phyloP scores from a whole-genome alignment of 225 moss, liverwort and hornwort species.

The Takakia lepidozioides region DNA sequence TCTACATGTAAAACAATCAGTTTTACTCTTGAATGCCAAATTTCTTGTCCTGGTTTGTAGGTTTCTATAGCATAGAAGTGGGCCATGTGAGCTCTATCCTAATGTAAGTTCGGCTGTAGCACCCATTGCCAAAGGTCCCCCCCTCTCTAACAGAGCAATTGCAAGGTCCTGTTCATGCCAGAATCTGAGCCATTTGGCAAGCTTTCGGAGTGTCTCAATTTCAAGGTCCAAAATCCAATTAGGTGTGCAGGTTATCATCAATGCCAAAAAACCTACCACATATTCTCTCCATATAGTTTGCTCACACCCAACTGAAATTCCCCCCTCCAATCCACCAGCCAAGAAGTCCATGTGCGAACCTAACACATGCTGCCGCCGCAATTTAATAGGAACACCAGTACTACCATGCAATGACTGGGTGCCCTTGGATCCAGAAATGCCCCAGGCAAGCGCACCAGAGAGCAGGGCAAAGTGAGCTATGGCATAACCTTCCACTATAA shows the following conservation, averaged over 20 bases:
- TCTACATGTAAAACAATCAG: too few species aligned
- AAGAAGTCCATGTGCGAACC: slow-evolving; percentile 72
- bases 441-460: slow-evolving; percentile 86
- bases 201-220: slow-evolving; percentile 54
- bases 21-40: too few species aligned
- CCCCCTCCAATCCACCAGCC: slow-evolving; percentile 63
- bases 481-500: slow-evolving; percentile 67
- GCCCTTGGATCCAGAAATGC: slow-evolving; percentile 35
- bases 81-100: too few species aligned
- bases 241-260: slow-evolving; percentile 87
- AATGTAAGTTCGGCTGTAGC: slow-evolving; percentile 72
- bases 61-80: too few species aligned
- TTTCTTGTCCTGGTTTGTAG: too few species aligned
- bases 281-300: slow-evolving; percentile 74
- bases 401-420: slow-evolving; percentile 20
- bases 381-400: slow-evolving; percentile 55
- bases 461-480: slow-evolving; percentile 76
- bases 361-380: slow-evolving; percentile 61
- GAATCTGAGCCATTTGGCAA: slow-evolving; percentile 75
- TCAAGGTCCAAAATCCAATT: slow-evolving; percentile 74
- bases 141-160: slow-evolving; percentile 72
- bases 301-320: slow-evolving; percentile 58
- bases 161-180: slow-evolving; percentile 94
- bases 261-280: slow-evolving; percentile 65
- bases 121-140: slow-evolving; percentile 55